Evolutionary conservation across 139 green algal genomes (phyloP).

Genomic region (Diplosphaera chodatii): DNA sequence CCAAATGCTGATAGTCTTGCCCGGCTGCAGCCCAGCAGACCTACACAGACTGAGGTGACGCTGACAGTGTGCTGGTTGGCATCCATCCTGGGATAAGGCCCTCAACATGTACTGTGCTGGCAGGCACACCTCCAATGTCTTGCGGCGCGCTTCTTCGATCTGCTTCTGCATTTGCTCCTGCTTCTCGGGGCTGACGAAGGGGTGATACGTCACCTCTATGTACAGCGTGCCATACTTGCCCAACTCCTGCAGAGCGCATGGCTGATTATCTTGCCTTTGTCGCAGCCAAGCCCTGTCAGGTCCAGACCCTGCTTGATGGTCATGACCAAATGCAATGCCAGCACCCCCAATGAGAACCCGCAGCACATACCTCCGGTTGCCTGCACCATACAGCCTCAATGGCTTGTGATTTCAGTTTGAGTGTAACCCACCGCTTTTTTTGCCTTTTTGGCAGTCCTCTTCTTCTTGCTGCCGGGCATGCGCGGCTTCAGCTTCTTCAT

Average conservation of each 20-base stretch:
- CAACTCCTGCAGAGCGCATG: constrained; percentile 4
- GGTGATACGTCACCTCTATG: constrained; percentile 17
- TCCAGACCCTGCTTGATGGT: too few relatives aligned
- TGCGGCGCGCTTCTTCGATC: not conserved
- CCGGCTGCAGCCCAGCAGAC: too few relatives aligned
- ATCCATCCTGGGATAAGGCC: too few relatives aligned
- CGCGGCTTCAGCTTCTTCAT: not conserved
- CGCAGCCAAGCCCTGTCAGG: too few relatives aligned
- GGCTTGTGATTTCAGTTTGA: not conserved
- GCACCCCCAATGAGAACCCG: too few relatives aligned
- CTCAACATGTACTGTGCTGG: too few relatives aligned
- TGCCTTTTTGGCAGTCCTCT: not conserved
- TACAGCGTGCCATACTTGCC: constrained; percentile 11
- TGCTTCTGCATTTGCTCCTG: constrained; percentile 13
- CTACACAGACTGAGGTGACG: too few relatives aligned
- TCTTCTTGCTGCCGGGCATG: not conserved
- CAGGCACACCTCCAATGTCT: not conserved
- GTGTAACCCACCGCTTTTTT: not conserved
- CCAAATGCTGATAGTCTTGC: too few relatives aligned
- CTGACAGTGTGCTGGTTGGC: too few relatives aligned
- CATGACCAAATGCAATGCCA: not conserved
- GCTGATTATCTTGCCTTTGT: too few relatives aligned
- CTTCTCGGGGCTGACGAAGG: constrained; percentile 21
- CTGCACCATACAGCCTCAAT: too few relatives aligned
- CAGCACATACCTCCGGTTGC: too few relatives aligned